Percentiles rank a stretch among this genome's conserved stretches.
phyloP scores from a whole-genome alignment of 306 rosid species.

The Lathyrus oleraceus region DNA sequence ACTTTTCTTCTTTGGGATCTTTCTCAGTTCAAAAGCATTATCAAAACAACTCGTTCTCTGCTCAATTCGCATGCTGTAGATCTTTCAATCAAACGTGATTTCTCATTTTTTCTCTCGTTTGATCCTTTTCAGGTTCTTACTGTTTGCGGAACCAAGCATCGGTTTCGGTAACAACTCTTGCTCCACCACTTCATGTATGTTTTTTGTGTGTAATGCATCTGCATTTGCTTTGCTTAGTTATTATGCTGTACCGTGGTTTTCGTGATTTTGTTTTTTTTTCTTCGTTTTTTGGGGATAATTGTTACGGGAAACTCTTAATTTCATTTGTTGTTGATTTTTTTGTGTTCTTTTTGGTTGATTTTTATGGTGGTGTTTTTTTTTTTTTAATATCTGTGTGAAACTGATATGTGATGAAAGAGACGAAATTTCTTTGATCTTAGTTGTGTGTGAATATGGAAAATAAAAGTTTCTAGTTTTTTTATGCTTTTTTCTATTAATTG shows the following conservation, averaged over 20 bases:
- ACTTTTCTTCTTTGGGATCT: constrained; percentile 35
- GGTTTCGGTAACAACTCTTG: constrained; percentile 36
- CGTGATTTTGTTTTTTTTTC: not conserved
- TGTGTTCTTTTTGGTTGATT: constrained; percentile 12
- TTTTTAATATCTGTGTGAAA: not conserved
- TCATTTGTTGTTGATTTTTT: not conserved
- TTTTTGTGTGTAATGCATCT: constrained; percentile 23
- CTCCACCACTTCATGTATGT: not conserved
- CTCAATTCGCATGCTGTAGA: constrained; percentile 38
- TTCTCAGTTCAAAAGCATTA: constrained; percentile 4
- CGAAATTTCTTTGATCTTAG: constrained; percentile 26
- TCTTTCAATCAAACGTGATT: constrained; percentile 32
- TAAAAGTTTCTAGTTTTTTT: constrained; percentile 10
- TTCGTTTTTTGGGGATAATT: not conserved
- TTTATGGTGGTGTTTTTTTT: constrained; percentile 10
- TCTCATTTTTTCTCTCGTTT: constrained; percentile 25
- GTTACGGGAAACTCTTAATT: not conserved
- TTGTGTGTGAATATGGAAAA: constrained; percentile 15
- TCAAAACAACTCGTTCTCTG: constrained; percentile 2
- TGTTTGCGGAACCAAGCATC: constrained; percentile 29
- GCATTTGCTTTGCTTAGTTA: constrained; percentile 36
- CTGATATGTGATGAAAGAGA: constrained; percentile 20
- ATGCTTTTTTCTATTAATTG: constrained; percentile 1
- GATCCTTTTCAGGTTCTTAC: constrained; percentile 43
- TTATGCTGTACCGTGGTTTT: constrained; percentile 1